phyloP scores from a whole-genome alignment of 805 yeast genomes.

The Huiozyma sinensis region DNA sequence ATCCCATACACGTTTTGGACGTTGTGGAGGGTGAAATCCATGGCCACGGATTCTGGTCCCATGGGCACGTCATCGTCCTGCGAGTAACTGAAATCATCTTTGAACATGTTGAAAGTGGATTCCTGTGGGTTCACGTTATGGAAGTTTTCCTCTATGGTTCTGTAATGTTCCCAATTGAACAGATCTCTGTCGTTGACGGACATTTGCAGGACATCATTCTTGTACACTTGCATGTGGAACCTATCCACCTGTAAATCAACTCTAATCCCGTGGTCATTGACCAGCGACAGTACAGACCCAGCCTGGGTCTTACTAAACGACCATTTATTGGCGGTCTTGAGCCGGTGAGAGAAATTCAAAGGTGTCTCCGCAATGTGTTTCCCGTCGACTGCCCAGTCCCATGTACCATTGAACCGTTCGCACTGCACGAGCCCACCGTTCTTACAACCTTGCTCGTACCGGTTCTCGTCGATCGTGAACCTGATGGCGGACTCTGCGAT shows the following conservation, averaged over 20 bases:
- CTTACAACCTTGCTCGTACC: conserved; percentile 19
- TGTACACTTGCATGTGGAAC: conserved; percentile 28
- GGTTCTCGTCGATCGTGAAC: conserved; percentile 54
- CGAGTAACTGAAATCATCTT: conserved; percentile 62
- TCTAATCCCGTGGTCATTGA: conserved; percentile 6
- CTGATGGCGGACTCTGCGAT: conserved; percentile 50
- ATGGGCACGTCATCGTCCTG: conserved; percentile 53
- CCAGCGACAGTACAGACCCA: not conserved
- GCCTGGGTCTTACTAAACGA: conserved; percentile 1
- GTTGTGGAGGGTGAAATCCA: conserved; percentile 60
- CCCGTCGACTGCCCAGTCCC: conserved; percentile 43
- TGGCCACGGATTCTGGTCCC: conserved; percentile 84
- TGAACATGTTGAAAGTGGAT: conserved; percentile 52
- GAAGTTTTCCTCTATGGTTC: conserved; percentile 37
- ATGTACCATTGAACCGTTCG: conserved; percentile 51
- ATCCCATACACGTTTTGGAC: conserved; percentile 75
- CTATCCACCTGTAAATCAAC: conserved; percentile 38
- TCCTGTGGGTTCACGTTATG: conserved; percentile 46
- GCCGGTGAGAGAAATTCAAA: too few relatives aligned
- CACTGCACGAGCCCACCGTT: conserved; percentile 20
- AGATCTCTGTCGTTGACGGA: conserved; percentile 58
- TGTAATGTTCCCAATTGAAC: conserved; percentile 74
- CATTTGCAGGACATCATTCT: conserved; percentile 38
- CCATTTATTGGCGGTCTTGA: conserved; percentile 6
- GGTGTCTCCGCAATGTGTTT: not conserved